Percentiles rank a stretch among this genome's conserved stretches.
Conservation (phyloP, 352 stramenopile genomes). For the Phytophthora quininea region DNA sequence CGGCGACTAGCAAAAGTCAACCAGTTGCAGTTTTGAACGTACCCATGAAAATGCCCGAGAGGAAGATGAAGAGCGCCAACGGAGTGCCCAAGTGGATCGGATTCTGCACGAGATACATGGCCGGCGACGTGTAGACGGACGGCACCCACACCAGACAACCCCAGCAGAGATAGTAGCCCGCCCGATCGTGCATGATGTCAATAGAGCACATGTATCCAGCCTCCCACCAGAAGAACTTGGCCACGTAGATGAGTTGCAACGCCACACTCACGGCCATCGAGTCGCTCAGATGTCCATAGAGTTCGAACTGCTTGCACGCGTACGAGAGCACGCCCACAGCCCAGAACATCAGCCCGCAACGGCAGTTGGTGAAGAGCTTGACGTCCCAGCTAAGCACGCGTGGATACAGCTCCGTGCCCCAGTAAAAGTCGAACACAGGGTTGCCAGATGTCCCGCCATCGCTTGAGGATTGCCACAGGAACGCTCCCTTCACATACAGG, state of each 20-base stretch:
- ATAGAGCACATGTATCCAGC: constrained; percentile 97
- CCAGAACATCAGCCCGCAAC: constrained; percentile 98
- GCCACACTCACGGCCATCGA: constrained; percentile 88
- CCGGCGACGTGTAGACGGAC: constrained; percentile 95
- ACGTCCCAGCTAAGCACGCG: constrained; percentile 92
- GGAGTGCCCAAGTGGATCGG: constrained; percentile 67
- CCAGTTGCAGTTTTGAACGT: constrained; percentile 35
- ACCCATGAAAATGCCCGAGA: constrained; percentile 79
- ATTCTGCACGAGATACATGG: constrained; percentile 93
- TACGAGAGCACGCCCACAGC: constrained; percentile 90
- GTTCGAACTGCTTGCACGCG: constrained; percentile 86
- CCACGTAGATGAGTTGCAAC: constrained; percentile 95
- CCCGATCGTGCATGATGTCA: constrained; percentile 96
- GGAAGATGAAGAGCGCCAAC: constrained; percentile 58
- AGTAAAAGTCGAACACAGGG: constrained; percentile 96
- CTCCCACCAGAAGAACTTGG: constrained; percentile 98
- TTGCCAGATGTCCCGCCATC: constrained; percentile 94
- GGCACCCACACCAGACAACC: constrained; percentile 97
- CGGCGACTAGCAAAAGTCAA: neutral
- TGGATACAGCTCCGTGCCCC: constrained; percentile 97
- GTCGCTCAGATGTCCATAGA: constrained; percentile 82
- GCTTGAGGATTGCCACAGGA: constrained; percentile 82
- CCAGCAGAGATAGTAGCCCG: constrained; percentile 97
- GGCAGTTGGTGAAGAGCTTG: constrained; percentile 98
- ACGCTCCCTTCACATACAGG: constrained; percentile 93